Conservation (phyloP, 176 grass and related monocot species). For the Ensete glaucum region DNA sequence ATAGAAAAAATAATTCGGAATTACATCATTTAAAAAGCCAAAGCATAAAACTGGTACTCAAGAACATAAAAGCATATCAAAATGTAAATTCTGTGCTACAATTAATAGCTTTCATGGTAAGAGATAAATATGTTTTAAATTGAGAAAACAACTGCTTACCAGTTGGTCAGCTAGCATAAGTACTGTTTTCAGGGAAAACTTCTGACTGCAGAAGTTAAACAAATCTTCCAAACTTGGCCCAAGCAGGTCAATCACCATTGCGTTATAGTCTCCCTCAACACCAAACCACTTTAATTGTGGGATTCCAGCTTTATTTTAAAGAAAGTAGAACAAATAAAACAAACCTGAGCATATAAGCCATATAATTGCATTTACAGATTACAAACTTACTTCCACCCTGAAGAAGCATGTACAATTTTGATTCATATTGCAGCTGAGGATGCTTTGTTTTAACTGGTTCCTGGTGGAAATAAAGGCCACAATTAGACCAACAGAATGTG, state of each 20-base stretch:
- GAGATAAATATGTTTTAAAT: background rate
- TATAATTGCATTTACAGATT: background rate
- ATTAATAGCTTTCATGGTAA: background rate
- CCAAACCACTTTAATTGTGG: conserved; percentile 91
- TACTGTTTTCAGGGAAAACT: conserved; percentile 74
- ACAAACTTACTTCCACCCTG: conserved; percentile 80
- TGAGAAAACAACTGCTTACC: conserved; percentile 32
- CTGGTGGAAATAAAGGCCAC: conserved; percentile 13
- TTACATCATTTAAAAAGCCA: background rate
- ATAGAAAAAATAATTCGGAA: background rate
- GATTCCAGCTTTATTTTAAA: conserved; percentile 48
- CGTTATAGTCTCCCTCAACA: conserved; percentile 68
- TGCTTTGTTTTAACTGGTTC: conserved; percentile 76
- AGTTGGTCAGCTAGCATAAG: conserved; percentile 98
- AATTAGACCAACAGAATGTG: background rate
- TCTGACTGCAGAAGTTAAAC: conserved; percentile 81
- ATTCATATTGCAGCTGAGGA: conserved; percentile 87
- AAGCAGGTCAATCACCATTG: conserved; percentile 92
- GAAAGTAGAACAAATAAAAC: conserved; percentile 9
- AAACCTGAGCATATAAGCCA: conserved; percentile 6
- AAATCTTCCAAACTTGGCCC: conserved; percentile 88
- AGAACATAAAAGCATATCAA: background rate
- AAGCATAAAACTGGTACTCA: background rate
- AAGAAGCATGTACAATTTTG: conserved; percentile 86
- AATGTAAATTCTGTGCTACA: background rate